These are phyloP conservation scores for Xenoacremonium recifei DNA, from an alignment of 2,329 filamentous ascomycete genomes.

Conservation along the genomic window DNA sequence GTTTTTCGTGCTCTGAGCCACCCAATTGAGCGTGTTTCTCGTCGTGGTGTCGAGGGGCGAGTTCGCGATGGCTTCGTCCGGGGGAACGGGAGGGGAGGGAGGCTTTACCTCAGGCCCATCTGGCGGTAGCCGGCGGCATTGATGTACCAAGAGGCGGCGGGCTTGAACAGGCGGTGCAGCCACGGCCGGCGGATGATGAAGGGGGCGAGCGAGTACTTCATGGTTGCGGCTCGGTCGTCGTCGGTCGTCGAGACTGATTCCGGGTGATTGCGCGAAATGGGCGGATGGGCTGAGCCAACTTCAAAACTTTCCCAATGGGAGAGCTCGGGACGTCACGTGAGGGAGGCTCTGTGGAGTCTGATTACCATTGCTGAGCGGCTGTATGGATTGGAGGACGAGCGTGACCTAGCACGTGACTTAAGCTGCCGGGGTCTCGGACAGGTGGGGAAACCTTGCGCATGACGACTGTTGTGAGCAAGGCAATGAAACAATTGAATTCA, in stretches of 20 bases:
- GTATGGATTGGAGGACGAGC: conserved; percentile 16
- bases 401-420: conserved; percentile 12
- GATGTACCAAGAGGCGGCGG: conserved; percentile 84
- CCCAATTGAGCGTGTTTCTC: conserved; percentile 19
- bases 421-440: conserved; percentile 12
- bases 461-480: too few relatives aligned
- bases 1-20: neutral
- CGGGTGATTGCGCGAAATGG: conserved; percentile 35
- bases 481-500: too few relatives aligned
- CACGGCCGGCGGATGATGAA: conserved; percentile 83
- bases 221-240: conserved; percentile 40
- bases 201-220: conserved; percentile 71
- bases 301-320: conserved; percentile 30
- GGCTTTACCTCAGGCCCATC: conserved; percentile 79
- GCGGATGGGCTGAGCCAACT: conserved; percentile 28
- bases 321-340: conserved; percentile 34
- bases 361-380: conserved; percentile 26
- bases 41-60: conserved; percentile 3
- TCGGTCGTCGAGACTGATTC: conserved; percentile 12
- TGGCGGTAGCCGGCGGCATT: conserved; percentile 90
- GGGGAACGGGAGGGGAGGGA: conserved; percentile 6
- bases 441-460: too few relatives aligned
- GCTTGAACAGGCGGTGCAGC: conserved; percentile 73
- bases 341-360: conserved; percentile 7
- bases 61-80: conserved; percentile 1